Evolutionary conservation across 2,329 filamentous ascomycete genomes (phyloP).

Genomic region (Sclerotinia trifoliorum): DNA sequence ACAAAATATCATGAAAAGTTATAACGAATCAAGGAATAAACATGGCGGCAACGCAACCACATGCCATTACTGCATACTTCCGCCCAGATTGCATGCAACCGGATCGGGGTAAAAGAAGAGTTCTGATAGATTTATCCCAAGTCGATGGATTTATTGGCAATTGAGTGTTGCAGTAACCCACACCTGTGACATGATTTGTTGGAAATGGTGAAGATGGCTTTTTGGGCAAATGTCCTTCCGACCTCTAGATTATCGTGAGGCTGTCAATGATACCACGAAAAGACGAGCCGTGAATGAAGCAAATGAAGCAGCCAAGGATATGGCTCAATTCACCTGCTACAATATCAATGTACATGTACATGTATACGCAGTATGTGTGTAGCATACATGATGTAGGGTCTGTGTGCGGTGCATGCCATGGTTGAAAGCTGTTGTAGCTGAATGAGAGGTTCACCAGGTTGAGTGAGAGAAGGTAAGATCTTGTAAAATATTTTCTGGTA

Average conservation of each 20-base stretch:
- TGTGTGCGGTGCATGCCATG: slow-evolving; percentile 1
- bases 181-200: slow-evolving; percentile 8
- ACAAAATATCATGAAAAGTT: background rate
- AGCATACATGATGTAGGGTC: background rate
- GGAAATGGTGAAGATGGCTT: background rate
- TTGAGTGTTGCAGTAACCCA: slow-evolving; percentile 17
- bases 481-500: background rate
- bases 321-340: background rate
- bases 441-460: background rate
- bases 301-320: background rate
- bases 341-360: background rate
- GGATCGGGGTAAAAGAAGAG: background rate
- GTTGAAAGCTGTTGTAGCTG: slow-evolving; percentile 1
- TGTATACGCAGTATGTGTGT: background rate
- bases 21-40: background rate
- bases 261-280: slow-evolving; percentile 12
- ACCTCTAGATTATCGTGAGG: slow-evolving; percentile 22
- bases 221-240: slow-evolving; percentile 18
- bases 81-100: slow-evolving; percentile 1
- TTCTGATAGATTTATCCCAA: background rate
- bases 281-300: slow-evolving; percentile 4
- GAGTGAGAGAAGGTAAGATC: background rate
- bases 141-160: slow-evolving; percentile 13
- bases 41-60: slow-evolving; percentile 12
- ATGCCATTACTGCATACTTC: background rate